These are phyloP conservation scores for Immersiporthe knoxdaviesiana DNA, from an alignment of 2,329 filamentous ascomycete species.

Conservation along the genomic window DNA sequence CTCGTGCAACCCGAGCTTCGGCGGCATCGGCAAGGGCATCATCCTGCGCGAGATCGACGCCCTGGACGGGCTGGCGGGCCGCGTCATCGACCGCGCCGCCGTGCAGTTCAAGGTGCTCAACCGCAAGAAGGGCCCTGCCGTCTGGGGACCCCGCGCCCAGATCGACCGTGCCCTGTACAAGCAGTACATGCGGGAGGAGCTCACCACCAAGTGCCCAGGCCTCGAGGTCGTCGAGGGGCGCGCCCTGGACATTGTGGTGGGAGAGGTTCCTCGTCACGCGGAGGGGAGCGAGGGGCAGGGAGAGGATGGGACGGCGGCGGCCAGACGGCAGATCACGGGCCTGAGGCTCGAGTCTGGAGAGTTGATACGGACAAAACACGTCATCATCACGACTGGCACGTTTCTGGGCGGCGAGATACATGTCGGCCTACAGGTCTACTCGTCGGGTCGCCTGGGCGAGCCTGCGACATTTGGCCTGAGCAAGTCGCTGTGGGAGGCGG, in stretches of 20 bases:
- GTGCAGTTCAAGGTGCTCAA: constrained; percentile 95
- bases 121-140: constrained; percentile 85
- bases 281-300: constrained; percentile 60
- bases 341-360: constrained; percentile 87
- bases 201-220: constrained; percentile 73
- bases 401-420: constrained; percentile 97
- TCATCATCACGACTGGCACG: constrained; percentile 95
- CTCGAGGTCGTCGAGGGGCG: constrained; percentile 82
- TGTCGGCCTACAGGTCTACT: constrained; percentile 82
- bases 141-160: constrained; percentile 96
- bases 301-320: constrained; percentile 49
- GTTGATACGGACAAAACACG: constrained; percentile 75
- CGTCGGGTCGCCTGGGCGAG: constrained; percentile 91
- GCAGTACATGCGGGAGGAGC: constrained; percentile 86
- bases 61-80: constrained; percentile 84
- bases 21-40: constrained; percentile 97
- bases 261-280: constrained; percentile 59
- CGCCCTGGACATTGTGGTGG: constrained; percentile 87
- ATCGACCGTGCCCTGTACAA: constrained; percentile 92
- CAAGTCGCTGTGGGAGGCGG: constrained; percentile 84
- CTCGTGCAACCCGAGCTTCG: constrained; percentile 96
- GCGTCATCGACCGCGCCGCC: constrained; percentile 90
- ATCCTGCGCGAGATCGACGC: constrained; percentile 96
- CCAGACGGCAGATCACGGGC: constrained; percentile 76
- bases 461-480: constrained; percentile 90